Conservation (phyloP, 2,329 filamentous ascomycete species). For the Corynespora cassiicola region DNA sequence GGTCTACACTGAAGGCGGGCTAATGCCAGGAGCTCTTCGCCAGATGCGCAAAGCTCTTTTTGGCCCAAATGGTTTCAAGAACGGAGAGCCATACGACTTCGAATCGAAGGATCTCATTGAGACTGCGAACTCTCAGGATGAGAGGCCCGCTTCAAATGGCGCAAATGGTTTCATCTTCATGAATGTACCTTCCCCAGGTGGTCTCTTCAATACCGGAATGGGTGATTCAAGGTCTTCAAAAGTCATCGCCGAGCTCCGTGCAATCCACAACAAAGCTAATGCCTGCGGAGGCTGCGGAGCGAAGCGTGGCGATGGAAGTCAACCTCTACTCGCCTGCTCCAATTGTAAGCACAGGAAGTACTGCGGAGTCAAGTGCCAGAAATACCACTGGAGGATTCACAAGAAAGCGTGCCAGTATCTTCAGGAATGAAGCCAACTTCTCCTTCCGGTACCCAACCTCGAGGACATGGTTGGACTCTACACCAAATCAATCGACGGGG, state of each 20-base stretch:
- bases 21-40: conserved; percentile 19
- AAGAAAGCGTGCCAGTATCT: conserved; percentile 36
- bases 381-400: conserved; percentile 39
- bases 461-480: too few species aligned
- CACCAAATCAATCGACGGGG: too few species aligned
- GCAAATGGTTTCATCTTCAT: conserved; percentile 7
- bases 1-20: conserved; percentile 21
- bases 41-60: conserved; percentile 27
- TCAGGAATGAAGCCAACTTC: too few species aligned
- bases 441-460: too few species aligned
- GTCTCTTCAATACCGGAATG: conserved; percentile 20
- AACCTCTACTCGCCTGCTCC: conserved; percentile 26
- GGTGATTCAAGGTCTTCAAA: conserved; percentile 12
- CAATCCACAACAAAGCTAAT: conserved; percentile 16
- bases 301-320: background rate
- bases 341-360: conserved; percentile 35
- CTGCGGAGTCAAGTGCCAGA: conserved; percentile 38
- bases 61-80: conserved; percentile 18
- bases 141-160: conserved; percentile 1
- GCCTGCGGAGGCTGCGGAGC: conserved; percentile 20
- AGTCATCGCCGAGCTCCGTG: conserved; percentile 26
- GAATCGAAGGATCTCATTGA: conserved; percentile 20
- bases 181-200: conserved; percentile 19
- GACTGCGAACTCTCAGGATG: conserved; percentile 8
- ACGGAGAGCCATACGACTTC: conserved; percentile 26